Evolutionary conservation across 1,284 basidiomycete genomes (phyloP).

Genomic region (Anthracocystis panici-leucophaei): DNA sequence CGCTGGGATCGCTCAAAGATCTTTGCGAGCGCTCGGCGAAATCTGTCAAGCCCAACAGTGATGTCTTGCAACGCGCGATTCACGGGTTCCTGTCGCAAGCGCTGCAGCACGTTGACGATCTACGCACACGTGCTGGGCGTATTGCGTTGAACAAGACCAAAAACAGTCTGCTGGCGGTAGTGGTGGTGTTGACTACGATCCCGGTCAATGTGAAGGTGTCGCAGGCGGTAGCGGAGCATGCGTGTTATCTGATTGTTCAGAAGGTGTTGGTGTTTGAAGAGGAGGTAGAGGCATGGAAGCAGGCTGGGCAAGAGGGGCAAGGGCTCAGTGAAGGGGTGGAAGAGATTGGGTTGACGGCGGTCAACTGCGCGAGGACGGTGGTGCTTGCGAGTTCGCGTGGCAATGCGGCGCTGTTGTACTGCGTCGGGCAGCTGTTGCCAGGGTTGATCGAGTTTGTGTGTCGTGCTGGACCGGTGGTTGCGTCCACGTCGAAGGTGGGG

Average conservation of each 20-base stretch:
- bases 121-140: slow-evolving; percentile 77
- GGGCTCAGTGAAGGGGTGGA: slow-evolving; percentile 27
- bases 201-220: slow-evolving; percentile 79
- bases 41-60: slow-evolving; percentile 57
- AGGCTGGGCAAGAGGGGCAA: slow-evolving; percentile 46
- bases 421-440: slow-evolving; percentile 80
- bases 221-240: slow-evolving; percentile 82
- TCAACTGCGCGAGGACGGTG: slow-evolving; percentile 85
- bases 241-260: slow-evolving; percentile 84
- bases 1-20: slow-evolving; percentile 58
- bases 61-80: slow-evolving; percentile 74
- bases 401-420: slow-evolving; percentile 79
- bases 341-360: slow-evolving; percentile 83
- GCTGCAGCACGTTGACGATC: slow-evolving; percentile 86
- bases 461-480: slow-evolving; percentile 71
- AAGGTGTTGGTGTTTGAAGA: slow-evolving; percentile 76
- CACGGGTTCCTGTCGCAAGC: slow-evolving; percentile 89
- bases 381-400: slow-evolving; percentile 73
- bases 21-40: slow-evolving; percentile 60
- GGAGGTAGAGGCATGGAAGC: slow-evolving; percentile 71
- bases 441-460: slow-evolving; percentile 82
- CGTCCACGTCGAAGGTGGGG: background rate
- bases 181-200: slow-evolving; percentile 85
- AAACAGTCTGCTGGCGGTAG: slow-evolving; percentile 87
- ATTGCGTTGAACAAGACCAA: slow-evolving; percentile 86